Evolutionary conservation across 139 green algal species (phyloP).

Genomic region (Pseudopediastrum boryanum): DNA sequence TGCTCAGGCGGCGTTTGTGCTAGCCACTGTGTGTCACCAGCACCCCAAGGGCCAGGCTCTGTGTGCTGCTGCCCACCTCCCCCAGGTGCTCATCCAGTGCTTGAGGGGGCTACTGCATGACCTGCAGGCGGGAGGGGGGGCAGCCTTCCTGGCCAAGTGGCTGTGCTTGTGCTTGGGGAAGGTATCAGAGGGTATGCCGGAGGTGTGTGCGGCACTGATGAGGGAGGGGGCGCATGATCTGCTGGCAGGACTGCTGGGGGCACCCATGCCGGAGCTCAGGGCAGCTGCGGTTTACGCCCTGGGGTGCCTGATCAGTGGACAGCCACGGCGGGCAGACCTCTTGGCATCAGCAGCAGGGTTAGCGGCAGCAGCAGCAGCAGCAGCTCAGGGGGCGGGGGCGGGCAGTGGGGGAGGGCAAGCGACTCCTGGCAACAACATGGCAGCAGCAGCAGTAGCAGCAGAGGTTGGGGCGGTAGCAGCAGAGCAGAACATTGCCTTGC

Average conservation of each 20-base stretch:
- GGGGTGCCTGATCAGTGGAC: conserved; percentile 71
- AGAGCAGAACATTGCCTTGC: conserved; percentile 23
- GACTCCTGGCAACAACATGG: not conserved
- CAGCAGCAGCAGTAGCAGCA: conserved; percentile 15
- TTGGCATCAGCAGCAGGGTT: not conserved
- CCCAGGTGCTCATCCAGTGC: conserved; percentile 59
- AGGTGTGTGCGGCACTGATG: conserved; percentile 58
- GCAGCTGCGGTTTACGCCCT: conserved; percentile 90
- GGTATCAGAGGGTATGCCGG: conserved; percentile 73
- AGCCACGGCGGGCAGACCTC: conserved; percentile 9
- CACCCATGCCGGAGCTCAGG: conserved; percentile 74
- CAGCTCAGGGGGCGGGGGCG: not conserved
- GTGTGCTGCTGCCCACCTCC: conserved; percentile 54
- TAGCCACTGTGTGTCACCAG: conserved; percentile 88
- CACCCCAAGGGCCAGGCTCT: conserved; percentile 72
- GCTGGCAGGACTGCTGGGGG: conserved; percentile 63
- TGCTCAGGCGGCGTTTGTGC: conserved; percentile 87
- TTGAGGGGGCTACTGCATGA: conserved; percentile 49
- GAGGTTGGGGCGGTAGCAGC: not conserved
- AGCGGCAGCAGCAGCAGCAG: not conserved
- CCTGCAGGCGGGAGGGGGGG: not conserved
- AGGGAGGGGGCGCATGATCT: conserved; percentile 56
- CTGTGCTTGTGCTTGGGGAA: conserved; percentile 91
- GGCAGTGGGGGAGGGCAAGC: not conserved
- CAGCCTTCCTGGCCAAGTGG: conserved; percentile 85